Evolutionary conservation across 441 rosid species (phyloP), one percentile per base, ranked within the genome.

Genomic region (Breynia disticha): DNA sequence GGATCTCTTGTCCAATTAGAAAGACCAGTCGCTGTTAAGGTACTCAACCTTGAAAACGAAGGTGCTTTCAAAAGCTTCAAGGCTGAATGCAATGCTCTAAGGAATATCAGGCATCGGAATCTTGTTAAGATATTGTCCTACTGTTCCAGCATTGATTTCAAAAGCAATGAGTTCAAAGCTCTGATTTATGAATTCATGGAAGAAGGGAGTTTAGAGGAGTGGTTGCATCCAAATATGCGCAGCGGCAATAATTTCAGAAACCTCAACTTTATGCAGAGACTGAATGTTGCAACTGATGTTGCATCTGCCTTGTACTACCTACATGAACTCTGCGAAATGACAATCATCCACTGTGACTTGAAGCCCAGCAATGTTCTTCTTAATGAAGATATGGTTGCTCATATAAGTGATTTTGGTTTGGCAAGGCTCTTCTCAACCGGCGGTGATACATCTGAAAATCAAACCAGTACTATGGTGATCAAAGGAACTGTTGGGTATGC

Each of bases 101-200:
- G 56, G 53, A 48, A 52, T 16, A 59, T 74, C 10, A 51, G 64
- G 44, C 76, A 74, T 12, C 60, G 69, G 11, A 74, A 67, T 62
- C 71, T 70, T 32, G 64, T 70, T 2, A 67, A 55, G 46, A 48
- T 67, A 18, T 5, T 64, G 2, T 55, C 69, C 15, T 43, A 50
- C 7, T 70, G 73, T n/a, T 46, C 67, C 3, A 65, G 64, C 32
- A 9, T 62, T 2, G 79, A 75, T 56, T 56, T 38, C 41, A 39
- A 45, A 22, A 59, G 71, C 12, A 62, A 52, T n/a, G 69, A 64
- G 32, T 74, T 74, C 52, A 69, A 67, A 57, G 74, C 74, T 46
- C 19, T 73, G 8, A 49, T 70, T 2, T 65, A 54, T 37, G 63
- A 61, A 37, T 70, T 53, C 55, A 64, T 67, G 73, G 60, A 19